Evolutionary conservation across 2,329 filamentous ascomycete species (phyloP), one percentile per base, ranked within the genome.

Genomic region (Colletotrichum trifolii): DNA sequence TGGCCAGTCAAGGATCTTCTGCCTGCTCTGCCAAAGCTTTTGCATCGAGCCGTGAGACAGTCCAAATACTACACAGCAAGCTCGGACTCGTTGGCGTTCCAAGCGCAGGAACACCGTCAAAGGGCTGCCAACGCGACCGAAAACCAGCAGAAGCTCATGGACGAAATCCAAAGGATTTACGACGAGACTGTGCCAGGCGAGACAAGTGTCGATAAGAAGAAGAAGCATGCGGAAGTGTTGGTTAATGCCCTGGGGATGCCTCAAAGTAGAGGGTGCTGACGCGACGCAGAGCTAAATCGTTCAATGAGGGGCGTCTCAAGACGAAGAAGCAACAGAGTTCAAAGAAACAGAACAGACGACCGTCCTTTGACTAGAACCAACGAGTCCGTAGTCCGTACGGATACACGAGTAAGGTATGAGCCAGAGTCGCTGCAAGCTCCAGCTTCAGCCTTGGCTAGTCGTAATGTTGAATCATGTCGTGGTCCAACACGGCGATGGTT

Each of bases 21-120:
- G 7, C 71, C 74, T 5, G 61, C 73, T 8, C 71, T 88, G 8
- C 86, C 86, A 0, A 81, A 77, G 59, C 67, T 84, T 13, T 66
- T 89, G 39, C 83, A 84, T 45, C 42, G 71, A 4, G 74, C 72
- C n/a, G 69, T 88, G 36, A 79, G 83, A n/a, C 69, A 73, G 33
- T 88, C 85, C 3, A 85, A 79, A 47, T 87, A 87, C 70, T 88
- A 87, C 71, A 79, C 82, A 1, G 78, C 75, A 45, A 73, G 78
- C 40, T 86, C 74, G 64, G 84, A 88, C 71, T 82, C 80, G 45
- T 80, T 88, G 64, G 82, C 79, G 0, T 82, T 89, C 39, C 82
- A 87, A 57, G 84, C 84, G 0, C 86, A 89, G 71, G 83, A 80
- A 2, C 79, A 84, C 57, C 79, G 86, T 17, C 85, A 83, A 43